A percentile compares a stretch with the other conserved stretches of the same genome.
Evolutionary conservation across 2,329 filamentous ascomycete genomes (phyloP).

Genomic region (Colletotrichum australisinense): DNA sequence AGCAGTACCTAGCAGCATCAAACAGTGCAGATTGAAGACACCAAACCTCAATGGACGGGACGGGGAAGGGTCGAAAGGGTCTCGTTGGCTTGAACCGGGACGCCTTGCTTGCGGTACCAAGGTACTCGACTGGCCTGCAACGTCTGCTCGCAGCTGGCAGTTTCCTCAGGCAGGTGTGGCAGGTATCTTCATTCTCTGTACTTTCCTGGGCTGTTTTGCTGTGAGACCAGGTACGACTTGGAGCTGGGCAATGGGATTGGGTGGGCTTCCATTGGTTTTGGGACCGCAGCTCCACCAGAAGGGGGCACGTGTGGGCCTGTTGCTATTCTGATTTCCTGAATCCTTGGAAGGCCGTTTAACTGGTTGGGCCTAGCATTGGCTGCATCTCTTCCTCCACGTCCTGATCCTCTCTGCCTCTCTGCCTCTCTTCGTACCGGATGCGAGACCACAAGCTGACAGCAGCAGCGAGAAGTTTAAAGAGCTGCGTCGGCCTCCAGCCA

Average conservation of each 20-base stretch:
- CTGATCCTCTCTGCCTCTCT: not conserved
- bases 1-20: not conserved
- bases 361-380: conserved; percentile 6
- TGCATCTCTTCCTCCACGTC: conserved; percentile 12
- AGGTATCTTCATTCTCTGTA: not conserved
- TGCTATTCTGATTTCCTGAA: conserved; percentile 33
- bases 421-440: conserved; percentile 9
- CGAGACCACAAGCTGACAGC: not conserved
- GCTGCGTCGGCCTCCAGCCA: conserved; percentile 22
- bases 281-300: conserved; percentile 16
- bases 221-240: not conserved
- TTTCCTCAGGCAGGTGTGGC: not conserved
- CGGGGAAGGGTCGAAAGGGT: not conserved
- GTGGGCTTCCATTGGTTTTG: conserved; percentile 2
- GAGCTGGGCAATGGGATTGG: not conserved
- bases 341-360: conserved; percentile 8
- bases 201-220: conserved; percentile 16
- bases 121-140: too few relatives aligned
- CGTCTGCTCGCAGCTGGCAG: conserved; percentile 5
- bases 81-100: not conserved
- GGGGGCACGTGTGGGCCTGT: conserved; percentile 30
- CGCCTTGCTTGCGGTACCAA: too few relatives aligned
- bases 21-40: not conserved
- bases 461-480: not conserved
- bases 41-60: not conserved